These are phyloP conservation scores for Fusarium siculi DNA, from an alignment of 2,329 filamentous ascomycete species.

Conservation along the genomic window DNA sequence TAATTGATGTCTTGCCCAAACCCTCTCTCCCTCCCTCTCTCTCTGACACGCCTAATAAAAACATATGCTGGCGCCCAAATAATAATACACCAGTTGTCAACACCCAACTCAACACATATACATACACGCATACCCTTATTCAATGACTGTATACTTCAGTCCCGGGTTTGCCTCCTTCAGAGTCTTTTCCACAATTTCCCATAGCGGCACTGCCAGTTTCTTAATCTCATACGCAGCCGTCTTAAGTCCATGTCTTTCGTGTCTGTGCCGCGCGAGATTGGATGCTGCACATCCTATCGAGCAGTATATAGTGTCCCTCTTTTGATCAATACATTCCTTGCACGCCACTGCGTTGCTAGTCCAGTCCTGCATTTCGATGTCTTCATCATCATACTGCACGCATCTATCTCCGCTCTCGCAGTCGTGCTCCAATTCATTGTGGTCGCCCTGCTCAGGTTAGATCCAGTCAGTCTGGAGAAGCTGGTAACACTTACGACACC, in stretches of 20 bases:
- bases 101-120: neutral
- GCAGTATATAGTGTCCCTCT: constrained; percentile 53
- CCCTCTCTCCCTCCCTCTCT: neutral
- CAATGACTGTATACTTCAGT: constrained; percentile 43
- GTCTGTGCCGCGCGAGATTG: constrained; percentile 55
- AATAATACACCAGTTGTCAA: neutral
- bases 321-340: constrained; percentile 53
- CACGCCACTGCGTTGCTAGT: constrained; percentile 51
- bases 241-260: constrained; percentile 46
- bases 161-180: constrained; percentile 49
- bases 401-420: constrained; percentile 56
- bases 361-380: constrained; percentile 53
- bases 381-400: constrained; percentile 52
- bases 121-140: neutral
- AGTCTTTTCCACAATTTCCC: constrained; percentile 43
- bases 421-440: constrained; percentile 52
- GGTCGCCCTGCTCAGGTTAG: constrained; percentile 52
- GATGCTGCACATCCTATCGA: constrained; percentile 54
- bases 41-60: neutral
- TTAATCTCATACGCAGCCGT: constrained; percentile 37
- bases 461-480: neutral
- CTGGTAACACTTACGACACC: constrained; percentile 52
- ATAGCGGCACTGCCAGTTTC: constrained; percentile 37
- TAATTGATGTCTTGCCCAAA: neutral
- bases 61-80: neutral